A percentile compares a stretch with the other conserved stretches of the same genome.
Evolutionary conservation across 148 eudicot genomes (phyloP).

Genomic region (Limonium bicolor): DNA sequence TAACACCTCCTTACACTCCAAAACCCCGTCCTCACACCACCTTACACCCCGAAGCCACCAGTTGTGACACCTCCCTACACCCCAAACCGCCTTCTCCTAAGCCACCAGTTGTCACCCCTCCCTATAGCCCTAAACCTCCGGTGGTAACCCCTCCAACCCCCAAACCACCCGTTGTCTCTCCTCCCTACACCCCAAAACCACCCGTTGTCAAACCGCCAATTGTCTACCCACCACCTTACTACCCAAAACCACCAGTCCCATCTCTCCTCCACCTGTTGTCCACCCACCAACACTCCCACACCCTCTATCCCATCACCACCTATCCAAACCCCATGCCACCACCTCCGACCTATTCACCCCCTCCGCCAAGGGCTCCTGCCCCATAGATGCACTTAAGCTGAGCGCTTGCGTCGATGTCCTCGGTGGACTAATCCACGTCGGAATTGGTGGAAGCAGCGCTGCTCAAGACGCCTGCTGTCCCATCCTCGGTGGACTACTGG

Average conservation of each 20-base stretch:
- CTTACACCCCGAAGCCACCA: conserved; percentile 1
- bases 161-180: background rate
- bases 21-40: background rate
- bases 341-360: conserved; percentile 12
- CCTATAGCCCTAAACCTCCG: background rate
- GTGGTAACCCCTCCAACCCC: background rate
- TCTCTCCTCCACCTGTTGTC: conserved; percentile 8
- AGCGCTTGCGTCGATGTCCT: conserved; percentile 47
- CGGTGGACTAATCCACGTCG: conserved; percentile 53
- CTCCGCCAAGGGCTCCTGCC: conserved; percentile 30
- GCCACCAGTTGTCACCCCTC: conserved; percentile 3
- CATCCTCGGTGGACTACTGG: conserved; percentile 36
- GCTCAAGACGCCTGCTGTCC: conserved; percentile 53
- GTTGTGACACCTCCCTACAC: conserved; percentile 2
- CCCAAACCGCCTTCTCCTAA: conserved; percentile 1
- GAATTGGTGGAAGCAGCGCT: conserved; percentile 35
- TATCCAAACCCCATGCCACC: conserved; percentile 14
- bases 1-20: conserved; percentile 9
- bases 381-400: conserved; percentile 50
- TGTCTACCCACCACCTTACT: conserved; percentile 10
- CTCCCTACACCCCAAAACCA: conserved; percentile 9
- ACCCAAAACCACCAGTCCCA: conserved; percentile 15
- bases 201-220: conserved; percentile 20
- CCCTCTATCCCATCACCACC: conserved; percentile 8
- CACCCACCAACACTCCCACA: conserved; percentile 10